Conservation (phyloP, 176 grass and related monocot genomes). For the Phyllostachys edulis region DNA sequence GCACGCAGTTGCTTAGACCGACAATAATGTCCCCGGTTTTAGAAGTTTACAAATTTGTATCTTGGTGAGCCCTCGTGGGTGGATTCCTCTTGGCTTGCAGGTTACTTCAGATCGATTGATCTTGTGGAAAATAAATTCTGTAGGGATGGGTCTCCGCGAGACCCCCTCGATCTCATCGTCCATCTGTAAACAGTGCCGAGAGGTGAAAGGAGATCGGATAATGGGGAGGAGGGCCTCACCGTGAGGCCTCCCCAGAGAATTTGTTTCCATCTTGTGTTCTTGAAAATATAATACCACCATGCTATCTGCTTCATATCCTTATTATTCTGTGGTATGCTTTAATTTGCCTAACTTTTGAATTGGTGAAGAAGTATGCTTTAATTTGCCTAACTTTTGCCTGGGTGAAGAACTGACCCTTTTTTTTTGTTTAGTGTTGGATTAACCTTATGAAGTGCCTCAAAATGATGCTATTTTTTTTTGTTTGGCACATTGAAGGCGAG, state of each 20-base stretch:
- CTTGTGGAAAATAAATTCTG: too few relatives aligned
- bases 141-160: too few relatives aligned
- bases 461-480: background rate
- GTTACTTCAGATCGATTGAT: background rate
- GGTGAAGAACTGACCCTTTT: background rate
- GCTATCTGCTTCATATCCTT: background rate
- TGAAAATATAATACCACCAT: background rate
- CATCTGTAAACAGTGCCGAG: too few relatives aligned
- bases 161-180: too few relatives aligned
- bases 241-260: too few relatives aligned
- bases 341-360: background rate
- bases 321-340: background rate
- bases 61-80: background rate
- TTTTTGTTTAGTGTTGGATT: background rate
- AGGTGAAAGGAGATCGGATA: too few relatives aligned
- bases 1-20: background rate
- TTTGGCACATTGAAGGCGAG: background rate
- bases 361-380: background rate
- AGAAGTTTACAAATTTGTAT: background rate
- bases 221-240: too few relatives aligned
- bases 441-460: background rate
- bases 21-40: background rate
- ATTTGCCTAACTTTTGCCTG: background rate
- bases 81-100: conserved; percentile 4
- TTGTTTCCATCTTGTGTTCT: background rate